These are phyloP conservation scores for Colletotrichum sp. DNA, from an alignment of 2,329 filamentous ascomycete species.

Conservation along the genomic window DNA sequence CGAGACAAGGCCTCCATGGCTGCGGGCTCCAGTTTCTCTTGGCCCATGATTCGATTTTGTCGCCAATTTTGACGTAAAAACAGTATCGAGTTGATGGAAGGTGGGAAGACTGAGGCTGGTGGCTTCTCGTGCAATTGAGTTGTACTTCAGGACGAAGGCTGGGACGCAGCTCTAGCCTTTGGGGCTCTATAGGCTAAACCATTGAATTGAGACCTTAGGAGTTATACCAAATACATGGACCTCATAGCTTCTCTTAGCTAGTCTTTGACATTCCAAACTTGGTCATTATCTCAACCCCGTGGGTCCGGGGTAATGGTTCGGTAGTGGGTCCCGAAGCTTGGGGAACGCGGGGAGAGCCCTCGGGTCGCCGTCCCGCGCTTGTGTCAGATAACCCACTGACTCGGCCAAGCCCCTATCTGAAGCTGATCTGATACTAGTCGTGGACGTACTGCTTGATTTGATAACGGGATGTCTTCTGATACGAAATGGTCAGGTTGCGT, in stretches of 20 bases:
- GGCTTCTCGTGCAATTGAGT: background rate
- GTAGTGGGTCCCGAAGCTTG: background rate
- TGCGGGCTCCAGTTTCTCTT: background rate
- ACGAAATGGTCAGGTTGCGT: background rate
- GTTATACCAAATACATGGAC: background rate
- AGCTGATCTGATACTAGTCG: background rate
- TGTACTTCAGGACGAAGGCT: background rate
- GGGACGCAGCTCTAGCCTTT: background rate
- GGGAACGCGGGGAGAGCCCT: background rate
- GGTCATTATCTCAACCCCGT: background rate
- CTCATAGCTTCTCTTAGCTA: background rate
- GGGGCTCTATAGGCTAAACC: background rate
- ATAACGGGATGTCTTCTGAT: background rate
- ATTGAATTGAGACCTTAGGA: background rate
- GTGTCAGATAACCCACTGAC: background rate
- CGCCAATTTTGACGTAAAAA: background rate
- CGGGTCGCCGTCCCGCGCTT: background rate
- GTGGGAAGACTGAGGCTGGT: background rate
- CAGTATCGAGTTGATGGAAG: background rate
- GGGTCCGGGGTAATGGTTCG: conserved; percentile 1
- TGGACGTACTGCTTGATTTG: too few relatives aligned
- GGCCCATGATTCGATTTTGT: background rate
- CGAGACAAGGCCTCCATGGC: background rate
- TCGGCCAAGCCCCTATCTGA: background rate
- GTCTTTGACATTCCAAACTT: background rate